Conservation (phyloP, 2,329 filamentous ascomycete genomes). For the Monilinia aucupariae region DNA sequence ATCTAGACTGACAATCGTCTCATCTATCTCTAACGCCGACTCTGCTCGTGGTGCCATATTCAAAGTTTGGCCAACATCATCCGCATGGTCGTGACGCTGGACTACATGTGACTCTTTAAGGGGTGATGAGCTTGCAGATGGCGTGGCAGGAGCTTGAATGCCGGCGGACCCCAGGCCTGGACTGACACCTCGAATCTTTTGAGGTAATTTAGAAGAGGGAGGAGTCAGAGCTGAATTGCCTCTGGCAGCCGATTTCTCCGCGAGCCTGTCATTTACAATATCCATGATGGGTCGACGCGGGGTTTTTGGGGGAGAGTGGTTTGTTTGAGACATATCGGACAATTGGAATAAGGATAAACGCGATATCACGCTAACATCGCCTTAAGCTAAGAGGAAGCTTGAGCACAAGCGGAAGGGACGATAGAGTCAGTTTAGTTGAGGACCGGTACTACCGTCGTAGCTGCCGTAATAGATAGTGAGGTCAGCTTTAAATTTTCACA, state of each 20-base stretch:
- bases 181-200: constrained; percentile 13
- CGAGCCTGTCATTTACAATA: constrained; percentile 16
- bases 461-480: constrained; percentile 8
- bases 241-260: constrained; percentile 15
- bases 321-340: constrained; percentile 21
- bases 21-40: not conserved
- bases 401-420: not conserved
- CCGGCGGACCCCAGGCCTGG: not conserved
- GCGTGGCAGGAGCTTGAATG: constrained; percentile 12
- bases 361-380: not conserved
- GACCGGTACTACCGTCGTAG: constrained; percentile 17
- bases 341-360: constrained; percentile 6
- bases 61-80: not conserved
- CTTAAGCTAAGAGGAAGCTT: not conserved
- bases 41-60: not conserved
- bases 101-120: constrained; percentile 8
- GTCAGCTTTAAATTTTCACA: not conserved
- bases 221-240: constrained; percentile 8
- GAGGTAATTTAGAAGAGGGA: constrained; percentile 12
- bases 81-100: constrained; percentile 4
- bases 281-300: constrained; percentile 20
- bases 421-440: constrained; percentile 13
- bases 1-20: not conserved
- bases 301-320: constrained; percentile 19
- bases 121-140: constrained; percentile 8